Base-by-base conservation (phyloP, 2,329 filamentous ascomycete genomes). In the Penicillium hordei region DNA sequence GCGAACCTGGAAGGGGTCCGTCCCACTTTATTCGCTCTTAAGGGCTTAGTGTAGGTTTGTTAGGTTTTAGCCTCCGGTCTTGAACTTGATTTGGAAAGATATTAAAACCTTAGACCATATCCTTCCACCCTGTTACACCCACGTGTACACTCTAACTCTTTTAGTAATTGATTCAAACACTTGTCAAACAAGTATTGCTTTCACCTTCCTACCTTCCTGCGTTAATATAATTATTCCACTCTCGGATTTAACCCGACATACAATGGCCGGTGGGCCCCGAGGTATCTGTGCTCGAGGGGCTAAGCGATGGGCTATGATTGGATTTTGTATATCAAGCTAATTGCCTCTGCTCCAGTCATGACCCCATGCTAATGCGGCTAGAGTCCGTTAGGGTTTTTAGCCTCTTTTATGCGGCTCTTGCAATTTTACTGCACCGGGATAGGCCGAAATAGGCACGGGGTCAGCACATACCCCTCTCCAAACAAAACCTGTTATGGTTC, bases 351-450 rank as follows among this genome's bases (percentile, higher is more conserved):
- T 54, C 52, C 55, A 52, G 39, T 51, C 27, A 51, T 39, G 48
- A 52, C 59, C 45, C 31, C 57, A 51, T 21, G 4, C 53, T 43
- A 59, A 36, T 31, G 23, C 52, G 36, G n/a, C 57, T 58, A 59
- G 27, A 44, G 40, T 51, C 31, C 10, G 2, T 52, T 56, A 52
- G 52, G 48, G 23, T 33, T 33, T 23, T 42, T 52, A 58, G 48
- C 52, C 52, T 54, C 58, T 52, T 52, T 48, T 19, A 65, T 65
- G 63, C 55, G 63, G 63, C 63, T 65, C 63, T 65, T 58, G 57
- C 44, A 45, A 48, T 52, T 31, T 46, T 52, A 51, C 58, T 55
- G 39, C 33, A 38, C 45, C 40, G 29, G 48, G 15, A 44, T 23
- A 25, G 27, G 48, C 42, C 48, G 23, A 36, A 31, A 48, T 21